Base-by-base conservation (phyloP, 2,329 filamentous ascomycete species). In the Polytolypa hystricis region DNA sequence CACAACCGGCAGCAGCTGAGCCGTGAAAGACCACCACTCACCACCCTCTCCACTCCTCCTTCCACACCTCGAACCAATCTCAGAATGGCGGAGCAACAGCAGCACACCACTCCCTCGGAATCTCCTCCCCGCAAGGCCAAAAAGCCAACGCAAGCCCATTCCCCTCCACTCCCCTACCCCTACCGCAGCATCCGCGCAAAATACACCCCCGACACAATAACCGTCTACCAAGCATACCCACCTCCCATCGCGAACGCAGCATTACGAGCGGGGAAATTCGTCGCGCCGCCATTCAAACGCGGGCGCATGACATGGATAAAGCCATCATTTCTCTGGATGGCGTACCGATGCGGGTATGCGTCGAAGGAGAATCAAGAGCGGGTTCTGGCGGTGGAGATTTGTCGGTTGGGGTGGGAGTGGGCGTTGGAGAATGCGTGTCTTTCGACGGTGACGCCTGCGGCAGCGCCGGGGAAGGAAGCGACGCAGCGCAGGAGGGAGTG, bases 291-390 rank as follows among this genome's bases (percentile, higher is more conserved):
- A 5, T 79, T 77, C 56, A 61, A 55, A 10, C 57, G 59, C n/a
- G 54, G 54, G 1, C 67, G 74, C 35, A 78, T 77, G 73, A 79
- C 74, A 3, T 79, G 75, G 75, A 69, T 79, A 45, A 79, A 79
- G 48, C 74, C 74, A 0, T 71, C 66, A 40, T 79, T 73, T 67
- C 58, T 62, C 31, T 79, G 75, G 75, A 74, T 77, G 67, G 69
- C 77, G 55, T 78, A 79, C 50, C 72, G 75, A 32, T 63, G 65
- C 14, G 74, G 73, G 11, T 79, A 77, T 57, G 70, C 69, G 0
- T 66, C 62, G 52, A 79, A 79, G 46, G 19, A 51, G 0, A 53
- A 65, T 2, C 74, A 79, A 52, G 61, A 65, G 21, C 66, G 65
- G 31, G 71, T 79, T 17, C 61, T 80, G 1, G 74, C 75, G 0